Percentiles rank a stretch among this genome's conserved stretches.
Conservation (phyloP, 768 basidiomycete species). For the Auricularia sp. region DNA sequence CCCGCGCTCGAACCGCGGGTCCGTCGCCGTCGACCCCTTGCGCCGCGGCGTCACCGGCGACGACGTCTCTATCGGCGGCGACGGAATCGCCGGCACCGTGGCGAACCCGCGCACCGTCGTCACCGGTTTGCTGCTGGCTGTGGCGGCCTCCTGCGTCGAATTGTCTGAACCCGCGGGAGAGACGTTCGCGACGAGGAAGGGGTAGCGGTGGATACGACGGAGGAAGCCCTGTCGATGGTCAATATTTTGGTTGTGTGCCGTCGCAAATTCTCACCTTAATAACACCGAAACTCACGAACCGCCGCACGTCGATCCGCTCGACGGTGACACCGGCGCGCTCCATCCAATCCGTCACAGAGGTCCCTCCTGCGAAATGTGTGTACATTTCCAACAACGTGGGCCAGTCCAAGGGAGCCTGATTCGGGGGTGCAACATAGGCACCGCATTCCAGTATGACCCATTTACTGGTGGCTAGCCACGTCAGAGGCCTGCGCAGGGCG, state of each 20-base stretch:
- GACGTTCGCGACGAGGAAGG: conserved; percentile 50
- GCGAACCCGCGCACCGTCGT: neutral
- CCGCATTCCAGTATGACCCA: conserved; percentile 89
- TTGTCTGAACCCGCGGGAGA: conserved; percentile 10
- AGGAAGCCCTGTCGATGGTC: conserved; percentile 61
- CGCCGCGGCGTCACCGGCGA: neutral
- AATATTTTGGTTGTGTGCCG: neutral
- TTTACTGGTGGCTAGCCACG: conserved; percentile 76
- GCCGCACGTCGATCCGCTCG: conserved; percentile 72
- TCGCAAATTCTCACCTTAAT: conserved; percentile 61
- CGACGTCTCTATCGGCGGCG: conserved; percentile 5
- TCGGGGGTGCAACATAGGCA: conserved; percentile 72
- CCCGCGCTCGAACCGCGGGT: neutral
- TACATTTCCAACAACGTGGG: conserved; percentile 79
- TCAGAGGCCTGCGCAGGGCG: conserved; percentile 74
- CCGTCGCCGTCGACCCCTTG: conserved; percentile 1
- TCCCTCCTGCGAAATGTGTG: conserved; percentile 73
- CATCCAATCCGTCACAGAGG: conserved; percentile 84
- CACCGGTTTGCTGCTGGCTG: neutral
- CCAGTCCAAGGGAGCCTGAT: conserved; percentile 63
- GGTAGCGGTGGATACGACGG: conserved; percentile 88
- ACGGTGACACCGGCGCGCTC: conserved; percentile 49
- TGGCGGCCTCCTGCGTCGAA: conserved; percentile 3
- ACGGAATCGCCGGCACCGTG: conserved; percentile 3
- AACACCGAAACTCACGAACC: conserved; percentile 95